phyloP scores from a whole-genome alignment of 371 early-diverging fungal species.

The Actinomortierella wolfii region DNA sequence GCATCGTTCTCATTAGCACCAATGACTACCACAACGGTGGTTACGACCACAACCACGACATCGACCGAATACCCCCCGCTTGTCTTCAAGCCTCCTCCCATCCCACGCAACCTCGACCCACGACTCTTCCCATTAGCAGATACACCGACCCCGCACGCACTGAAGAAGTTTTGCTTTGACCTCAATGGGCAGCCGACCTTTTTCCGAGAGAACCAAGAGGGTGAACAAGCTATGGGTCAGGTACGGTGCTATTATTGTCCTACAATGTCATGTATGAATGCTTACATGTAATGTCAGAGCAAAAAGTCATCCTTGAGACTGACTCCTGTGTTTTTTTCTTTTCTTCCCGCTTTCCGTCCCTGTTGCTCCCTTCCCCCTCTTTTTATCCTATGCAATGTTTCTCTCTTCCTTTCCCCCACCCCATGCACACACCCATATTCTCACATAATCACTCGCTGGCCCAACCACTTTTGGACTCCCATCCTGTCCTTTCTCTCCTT shows the following conservation, averaged over 20 bases:
- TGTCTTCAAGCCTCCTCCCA: slow-evolving; percentile 51
- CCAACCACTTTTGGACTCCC: too few relatives aligned
- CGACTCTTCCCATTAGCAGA: slow-evolving; percentile 62
- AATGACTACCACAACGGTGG: slow-evolving; percentile 56
- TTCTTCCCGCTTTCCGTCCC: slow-evolving; percentile 2
- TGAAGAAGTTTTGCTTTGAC: slow-evolving; percentile 68
- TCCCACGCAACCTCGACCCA: slow-evolving; percentile 50
- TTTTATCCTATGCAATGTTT: not conserved
- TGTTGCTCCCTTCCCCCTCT: not conserved
- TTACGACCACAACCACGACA: slow-evolving; percentile 67
- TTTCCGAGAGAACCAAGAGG: slow-evolving; percentile 60
- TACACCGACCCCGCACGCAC: slow-evolving; percentile 62
- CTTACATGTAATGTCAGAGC: not conserved
- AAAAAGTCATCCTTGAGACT: not conserved
- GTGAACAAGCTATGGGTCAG: slow-evolving; percentile 47
- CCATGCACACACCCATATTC: too few relatives aligned
- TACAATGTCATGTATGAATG: not conserved
- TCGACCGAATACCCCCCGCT: slow-evolving; percentile 65
- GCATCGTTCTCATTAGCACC: slow-evolving; percentile 49
- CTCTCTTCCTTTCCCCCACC: not conserved
- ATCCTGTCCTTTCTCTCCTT: not conserved
- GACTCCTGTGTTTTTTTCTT: slow-evolving; percentile 1
- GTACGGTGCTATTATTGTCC: slow-evolving; percentile 19
- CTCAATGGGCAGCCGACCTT: slow-evolving; percentile 61
- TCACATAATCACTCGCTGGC: too few relatives aligned